These are phyloP conservation scores for Colletotrichum tamarilloi DNA, from an alignment of 2,329 filamentous ascomycete species.

Conservation along the genomic window DNA sequence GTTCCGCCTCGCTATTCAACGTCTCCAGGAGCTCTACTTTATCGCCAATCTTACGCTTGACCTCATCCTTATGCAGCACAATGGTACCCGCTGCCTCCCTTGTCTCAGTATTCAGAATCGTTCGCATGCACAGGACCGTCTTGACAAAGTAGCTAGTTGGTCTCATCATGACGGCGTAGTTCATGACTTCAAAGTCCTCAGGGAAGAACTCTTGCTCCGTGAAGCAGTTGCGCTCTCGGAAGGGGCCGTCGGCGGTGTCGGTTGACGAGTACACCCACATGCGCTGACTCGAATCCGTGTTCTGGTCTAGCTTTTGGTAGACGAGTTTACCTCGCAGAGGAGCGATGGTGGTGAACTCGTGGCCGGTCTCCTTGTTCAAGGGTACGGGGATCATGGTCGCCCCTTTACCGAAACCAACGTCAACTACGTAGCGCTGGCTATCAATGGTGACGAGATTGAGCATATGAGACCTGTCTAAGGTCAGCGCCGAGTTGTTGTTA, in stretches of 20 bases:
- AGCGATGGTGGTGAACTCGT: constrained; percentile 50
- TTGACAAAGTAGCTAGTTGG: constrained; percentile 52
- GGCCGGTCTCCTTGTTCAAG: constrained; percentile 38
- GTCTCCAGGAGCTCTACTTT: constrained; percentile 53
- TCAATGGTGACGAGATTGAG: constrained; percentile 68
- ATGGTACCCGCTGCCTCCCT: constrained; percentile 48
- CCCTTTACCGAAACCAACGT: constrained; percentile 71
- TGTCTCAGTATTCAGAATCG: constrained; percentile 39
- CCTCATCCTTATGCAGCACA: constrained; percentile 54
- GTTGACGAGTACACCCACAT: constrained; percentile 53
- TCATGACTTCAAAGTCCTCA: constrained; percentile 60
- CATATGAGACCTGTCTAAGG: constrained; percentile 65
- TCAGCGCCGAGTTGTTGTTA: constrained; percentile 24
- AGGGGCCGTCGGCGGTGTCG: constrained; percentile 43
- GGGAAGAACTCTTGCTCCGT: constrained; percentile 59
- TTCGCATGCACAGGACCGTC: constrained; percentile 48
- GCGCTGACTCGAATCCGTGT: constrained; percentile 47
- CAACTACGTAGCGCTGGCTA: constrained; percentile 59
- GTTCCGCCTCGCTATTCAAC: constrained; percentile 58
- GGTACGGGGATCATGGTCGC: constrained; percentile 46
- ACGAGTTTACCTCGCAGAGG: constrained; percentile 58
- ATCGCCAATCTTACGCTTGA: constrained; percentile 55
- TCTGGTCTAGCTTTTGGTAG: constrained; percentile 44
- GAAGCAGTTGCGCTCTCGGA: constrained; percentile 62
- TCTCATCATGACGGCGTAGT: constrained; percentile 48